Percentiles rank a stretch among this genome's conserved stretches.
phyloP scores from a whole-genome alignment of 78 protist species.

The Parvularia atlantis region DNA sequence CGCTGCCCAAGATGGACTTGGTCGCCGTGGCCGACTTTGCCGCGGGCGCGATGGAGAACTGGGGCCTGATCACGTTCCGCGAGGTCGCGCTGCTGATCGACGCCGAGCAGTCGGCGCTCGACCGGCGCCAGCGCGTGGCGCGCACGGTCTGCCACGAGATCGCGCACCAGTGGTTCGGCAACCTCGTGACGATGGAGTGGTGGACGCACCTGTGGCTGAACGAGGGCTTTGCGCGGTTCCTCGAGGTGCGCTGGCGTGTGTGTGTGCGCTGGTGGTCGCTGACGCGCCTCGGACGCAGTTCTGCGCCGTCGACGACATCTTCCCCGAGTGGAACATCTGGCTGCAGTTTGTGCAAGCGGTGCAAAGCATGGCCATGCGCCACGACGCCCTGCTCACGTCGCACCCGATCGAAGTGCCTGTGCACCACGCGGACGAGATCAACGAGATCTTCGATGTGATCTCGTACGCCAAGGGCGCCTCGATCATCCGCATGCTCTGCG shows the following conservation, averaged over 20 bases:
- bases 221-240: constrained; percentile 67
- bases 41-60: constrained; percentile 50
- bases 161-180: constrained; percentile 62
- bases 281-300: too few relatives aligned
- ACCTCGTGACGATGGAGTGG: constrained; percentile 57
- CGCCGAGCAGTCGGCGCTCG: not conserved
- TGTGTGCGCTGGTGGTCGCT: too few relatives aligned
- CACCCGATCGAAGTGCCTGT: constrained; percentile 88
- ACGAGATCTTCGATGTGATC: constrained; percentile 80
- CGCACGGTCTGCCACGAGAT: not conserved
- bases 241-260: constrained; percentile 11
- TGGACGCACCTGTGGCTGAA: constrained; percentile 70
- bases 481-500: constrained; percentile 68
- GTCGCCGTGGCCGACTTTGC: constrained; percentile 42
- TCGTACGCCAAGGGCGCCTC: constrained; percentile 52
- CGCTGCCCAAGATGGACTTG: constrained; percentile 40
- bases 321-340: constrained; percentile 21
- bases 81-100: constrained; percentile 34
- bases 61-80: constrained; percentile 61
- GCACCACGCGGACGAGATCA: constrained; percentile 39
- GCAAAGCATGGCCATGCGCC: constrained; percentile 37
- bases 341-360: constrained; percentile 14
- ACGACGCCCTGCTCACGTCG: constrained; percentile 58
- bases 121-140: constrained; percentile 12
- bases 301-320: constrained; percentile 14